Percentiles rank a stretch among this genome's conserved stretches.
Evolutionary conservation across 2,329 filamentous ascomycete genomes (phyloP).

Genomic region (Fusarium pininemorale): DNA sequence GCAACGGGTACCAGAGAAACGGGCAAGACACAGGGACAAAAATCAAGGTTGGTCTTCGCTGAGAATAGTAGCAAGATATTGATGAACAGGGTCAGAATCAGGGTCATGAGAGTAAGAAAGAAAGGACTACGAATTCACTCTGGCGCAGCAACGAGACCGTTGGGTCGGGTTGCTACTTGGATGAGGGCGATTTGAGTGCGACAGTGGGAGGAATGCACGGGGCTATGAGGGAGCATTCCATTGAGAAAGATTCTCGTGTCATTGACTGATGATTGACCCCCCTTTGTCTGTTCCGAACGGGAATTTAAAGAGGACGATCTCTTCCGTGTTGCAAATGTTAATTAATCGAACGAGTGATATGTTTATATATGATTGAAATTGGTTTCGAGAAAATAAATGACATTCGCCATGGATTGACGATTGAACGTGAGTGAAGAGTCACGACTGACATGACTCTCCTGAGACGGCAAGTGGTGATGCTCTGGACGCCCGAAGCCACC

Average conservation of each 20-base stretch:
- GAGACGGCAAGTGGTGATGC: constrained; percentile 14
- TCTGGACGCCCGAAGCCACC: constrained; percentile 33
- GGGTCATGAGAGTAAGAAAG: constrained; percentile 4
- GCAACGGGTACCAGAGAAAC: constrained; percentile 38
- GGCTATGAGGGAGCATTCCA: constrained; percentile 45
- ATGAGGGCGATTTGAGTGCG: constrained; percentile 27
- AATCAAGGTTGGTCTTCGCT: constrained; percentile 13
- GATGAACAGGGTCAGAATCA: not conserved
- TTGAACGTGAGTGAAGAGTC: constrained; percentile 2
- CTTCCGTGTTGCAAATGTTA: constrained; percentile 14
- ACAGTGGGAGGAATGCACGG: constrained; percentile 42
- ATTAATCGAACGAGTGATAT: not conserved
- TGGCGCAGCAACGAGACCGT: constrained; percentile 39
- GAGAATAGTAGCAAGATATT: constrained; percentile 11
- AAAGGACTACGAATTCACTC: constrained; percentile 35
- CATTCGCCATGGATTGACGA: not conserved
- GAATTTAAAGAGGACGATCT: constrained; percentile 20
- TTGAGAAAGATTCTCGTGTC: constrained; percentile 25
- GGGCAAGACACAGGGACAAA: constrained; percentile 34
- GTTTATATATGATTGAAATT: not conserved
- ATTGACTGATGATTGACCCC: constrained; percentile 20
- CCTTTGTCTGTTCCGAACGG: constrained; percentile 20
- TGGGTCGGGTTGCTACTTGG: constrained; percentile 22
- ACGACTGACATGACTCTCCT: not conserved
- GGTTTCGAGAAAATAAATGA: not conserved